Evolutionary conservation across 768 basidiomycete genomes (phyloP).

Genomic region (Suillus weaverae): DNA sequence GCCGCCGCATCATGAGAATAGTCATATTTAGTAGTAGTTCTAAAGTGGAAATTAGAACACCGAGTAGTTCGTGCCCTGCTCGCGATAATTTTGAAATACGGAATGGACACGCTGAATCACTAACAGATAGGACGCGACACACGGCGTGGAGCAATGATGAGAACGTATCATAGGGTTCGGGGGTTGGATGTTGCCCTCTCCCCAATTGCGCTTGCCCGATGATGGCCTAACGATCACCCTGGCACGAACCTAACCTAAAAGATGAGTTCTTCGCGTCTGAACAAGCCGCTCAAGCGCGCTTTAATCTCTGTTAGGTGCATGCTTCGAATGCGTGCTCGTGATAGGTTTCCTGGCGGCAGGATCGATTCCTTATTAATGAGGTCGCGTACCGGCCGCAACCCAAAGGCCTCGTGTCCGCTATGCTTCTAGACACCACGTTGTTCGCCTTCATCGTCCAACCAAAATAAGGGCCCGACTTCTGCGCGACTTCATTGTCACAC

Average conservation of each 20-base stretch:
- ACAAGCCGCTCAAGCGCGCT: constrained; percentile 29
- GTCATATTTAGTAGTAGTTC: neutral
- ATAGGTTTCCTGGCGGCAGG: constrained; percentile 19
- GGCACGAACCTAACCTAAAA: constrained; percentile 7
- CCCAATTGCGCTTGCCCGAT: neutral
- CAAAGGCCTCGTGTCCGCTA: constrained; percentile 36
- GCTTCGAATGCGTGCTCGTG: constrained; percentile 27
- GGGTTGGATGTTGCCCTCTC: neutral
- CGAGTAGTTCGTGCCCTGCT: neutral
- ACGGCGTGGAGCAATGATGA: neutral
- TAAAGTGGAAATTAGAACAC: neutral
- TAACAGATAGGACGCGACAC: neutral
- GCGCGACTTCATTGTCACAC: constrained; percentile 46
- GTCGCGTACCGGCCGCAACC: constrained; percentile 22
- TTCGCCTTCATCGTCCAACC: constrained; percentile 66
- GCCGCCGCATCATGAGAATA: neutral
- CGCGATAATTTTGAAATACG: neutral
- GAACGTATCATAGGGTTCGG: neutral
- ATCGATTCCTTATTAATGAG: neutral
- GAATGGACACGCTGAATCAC: neutral
- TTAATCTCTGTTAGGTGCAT: constrained; percentile 32
- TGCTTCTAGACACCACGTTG: constrained; percentile 41
- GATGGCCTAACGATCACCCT: neutral
- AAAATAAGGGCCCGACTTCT: constrained; percentile 58
- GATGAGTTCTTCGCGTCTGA: constrained; percentile 14